These are phyloP conservation scores for Moringa oleifera DNA, from an alignment of 345 rosid genomes.

Conservation along the genomic window DNA sequence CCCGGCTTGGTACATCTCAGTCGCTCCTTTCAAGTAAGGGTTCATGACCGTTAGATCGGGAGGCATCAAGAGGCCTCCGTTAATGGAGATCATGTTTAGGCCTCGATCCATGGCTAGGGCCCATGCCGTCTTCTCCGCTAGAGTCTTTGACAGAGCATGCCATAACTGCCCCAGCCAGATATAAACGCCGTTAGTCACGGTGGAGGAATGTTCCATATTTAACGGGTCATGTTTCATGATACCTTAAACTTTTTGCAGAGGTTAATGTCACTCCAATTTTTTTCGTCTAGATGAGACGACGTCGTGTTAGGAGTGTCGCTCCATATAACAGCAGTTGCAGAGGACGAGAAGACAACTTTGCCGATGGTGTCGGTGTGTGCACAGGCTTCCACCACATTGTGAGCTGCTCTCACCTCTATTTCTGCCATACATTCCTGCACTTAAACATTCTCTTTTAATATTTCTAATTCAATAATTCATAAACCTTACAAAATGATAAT, in stretches of 20 bases:
- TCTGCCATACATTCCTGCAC: conserved; percentile 58
- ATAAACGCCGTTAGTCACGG: too few species aligned
- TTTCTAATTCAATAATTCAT: too few species aligned
- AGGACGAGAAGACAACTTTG: conserved; percentile 68
- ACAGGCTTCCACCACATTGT: conserved; percentile 67
- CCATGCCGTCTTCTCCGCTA: conserved; percentile 72
- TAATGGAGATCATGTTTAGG: conserved; percentile 51
- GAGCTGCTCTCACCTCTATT: conserved; percentile 61
- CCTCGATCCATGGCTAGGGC: conserved; percentile 75
- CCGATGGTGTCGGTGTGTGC: conserved; percentile 50
- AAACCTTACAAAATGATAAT: too few species aligned
- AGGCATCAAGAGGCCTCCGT: conserved; percentile 48
- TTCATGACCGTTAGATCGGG: conserved; percentile 34
- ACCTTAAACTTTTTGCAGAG: conserved; percentile 60
- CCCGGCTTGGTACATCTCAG: conserved; percentile 74
- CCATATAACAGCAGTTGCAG: conserved; percentile 51
- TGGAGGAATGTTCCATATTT: too few species aligned
- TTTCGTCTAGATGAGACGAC: conserved; percentile 37
- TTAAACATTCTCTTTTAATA: neutral
- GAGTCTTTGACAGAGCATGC: conserved; percentile 59
- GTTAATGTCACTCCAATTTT: conserved; percentile 45
- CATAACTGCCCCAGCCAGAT: conserved; percentile 51
- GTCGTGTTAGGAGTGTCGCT: conserved; percentile 17
- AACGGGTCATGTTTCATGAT: too few species aligned
- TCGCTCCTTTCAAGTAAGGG: conserved; percentile 65